Percentiles rank a stretch among this genome's conserved stretches.
Evolutionary conservation across 352 stramenopile genomes (phyloP).

Genomic region (Globisporangium megalacanthum): DNA sequence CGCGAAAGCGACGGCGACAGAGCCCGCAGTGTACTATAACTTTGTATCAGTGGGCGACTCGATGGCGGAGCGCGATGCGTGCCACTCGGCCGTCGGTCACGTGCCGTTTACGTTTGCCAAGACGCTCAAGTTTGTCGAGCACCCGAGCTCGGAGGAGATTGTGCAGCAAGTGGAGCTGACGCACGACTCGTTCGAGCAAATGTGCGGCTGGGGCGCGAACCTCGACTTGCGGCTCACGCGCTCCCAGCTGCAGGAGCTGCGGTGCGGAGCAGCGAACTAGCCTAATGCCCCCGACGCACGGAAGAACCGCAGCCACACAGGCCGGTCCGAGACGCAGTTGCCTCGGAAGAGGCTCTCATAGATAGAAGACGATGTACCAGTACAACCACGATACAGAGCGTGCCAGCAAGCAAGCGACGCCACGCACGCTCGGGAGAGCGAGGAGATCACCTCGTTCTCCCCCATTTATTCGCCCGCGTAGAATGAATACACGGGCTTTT

Average conservation of each 20-base stretch:
- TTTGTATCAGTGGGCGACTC: slow-evolving; percentile 82
- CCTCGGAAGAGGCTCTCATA: slow-evolving; percentile 10
- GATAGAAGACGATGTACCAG: slow-evolving; percentile 1
- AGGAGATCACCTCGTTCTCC: background rate
- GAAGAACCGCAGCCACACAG: too few species aligned
- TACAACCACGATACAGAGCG: background rate
- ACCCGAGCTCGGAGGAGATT: slow-evolving; percentile 73
- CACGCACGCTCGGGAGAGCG: background rate
- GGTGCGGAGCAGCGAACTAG: slow-evolving; percentile 21
- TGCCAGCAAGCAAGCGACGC: background rate
- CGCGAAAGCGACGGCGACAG: background rate
- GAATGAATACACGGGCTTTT: slow-evolving; percentile 24
- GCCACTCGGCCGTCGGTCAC: slow-evolving; percentile 56
- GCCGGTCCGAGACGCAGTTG: slow-evolving; percentile 3
- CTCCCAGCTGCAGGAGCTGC: slow-evolving; percentile 69
- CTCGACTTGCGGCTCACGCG: slow-evolving; percentile 74
- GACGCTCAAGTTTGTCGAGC: slow-evolving; percentile 85
- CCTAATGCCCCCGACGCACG: background rate
- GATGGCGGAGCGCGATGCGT: slow-evolving; percentile 83
- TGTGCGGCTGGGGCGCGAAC: slow-evolving; percentile 72
- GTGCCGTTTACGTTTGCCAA: slow-evolving; percentile 75
- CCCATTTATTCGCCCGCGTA: slow-evolving; percentile 14
- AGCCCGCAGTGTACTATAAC: slow-evolving; percentile 56
- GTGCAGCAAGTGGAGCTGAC: slow-evolving; percentile 81
- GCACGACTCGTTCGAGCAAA: slow-evolving; percentile 82